A percentile compares a stretch with the other conserved stretches of the same genome.
These are phyloP conservation scores for Aspergillus olivimuriae DNA, from an alignment of 495 filamentous ascomycete species.

Conservation along the genomic window DNA sequence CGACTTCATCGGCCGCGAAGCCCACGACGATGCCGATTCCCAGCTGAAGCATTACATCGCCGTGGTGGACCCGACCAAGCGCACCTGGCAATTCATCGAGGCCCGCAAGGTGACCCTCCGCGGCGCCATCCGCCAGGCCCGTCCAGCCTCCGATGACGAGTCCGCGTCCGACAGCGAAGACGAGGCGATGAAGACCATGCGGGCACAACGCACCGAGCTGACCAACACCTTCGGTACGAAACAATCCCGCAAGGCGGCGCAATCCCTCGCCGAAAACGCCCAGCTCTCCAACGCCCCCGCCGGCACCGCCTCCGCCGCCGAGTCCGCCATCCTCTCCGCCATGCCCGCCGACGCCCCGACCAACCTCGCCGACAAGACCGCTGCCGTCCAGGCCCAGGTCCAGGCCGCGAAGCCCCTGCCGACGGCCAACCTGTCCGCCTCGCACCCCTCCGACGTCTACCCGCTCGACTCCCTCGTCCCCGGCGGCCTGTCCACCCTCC, in stretches of 20 bases:
- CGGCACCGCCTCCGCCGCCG: slow-evolving; percentile 47
- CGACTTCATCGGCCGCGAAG: slow-evolving; percentile 77
- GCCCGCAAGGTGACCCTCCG: slow-evolving; percentile 70
- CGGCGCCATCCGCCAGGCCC: slow-evolving; percentile 46
- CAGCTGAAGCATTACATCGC: slow-evolving; percentile 81
- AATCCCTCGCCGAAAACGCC: slow-evolving; percentile 70
- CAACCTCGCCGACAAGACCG: slow-evolving; percentile 55
- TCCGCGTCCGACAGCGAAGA: slow-evolving; percentile 37
- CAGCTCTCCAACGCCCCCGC: slow-evolving; percentile 49
- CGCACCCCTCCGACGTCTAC: slow-evolving; percentile 77
- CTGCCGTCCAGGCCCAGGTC: slow-evolving; percentile 56
- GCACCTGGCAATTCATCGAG: slow-evolving; percentile 66
- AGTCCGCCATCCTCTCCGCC: slow-evolving; percentile 55
- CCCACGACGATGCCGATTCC: slow-evolving; percentile 55
- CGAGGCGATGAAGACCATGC: slow-evolving; percentile 44
- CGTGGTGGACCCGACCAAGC: slow-evolving; percentile 68
- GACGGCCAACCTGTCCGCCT: slow-evolving; percentile 62
- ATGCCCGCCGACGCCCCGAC: slow-evolving; percentile 50
- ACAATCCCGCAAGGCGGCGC: slow-evolving; percentile 82
- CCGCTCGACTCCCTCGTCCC: slow-evolving; percentile 59
- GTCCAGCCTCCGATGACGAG: no score
- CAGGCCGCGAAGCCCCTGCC: slow-evolving; percentile 75
- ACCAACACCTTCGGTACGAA: slow-evolving; percentile 90
- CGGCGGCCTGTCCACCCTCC: slow-evolving; percentile 40
- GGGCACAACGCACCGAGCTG: slow-evolving; percentile 60